Evolutionary conservation across 257 asterid genomes (phyloP).

Genomic region (Salvia hispanica): DNA sequence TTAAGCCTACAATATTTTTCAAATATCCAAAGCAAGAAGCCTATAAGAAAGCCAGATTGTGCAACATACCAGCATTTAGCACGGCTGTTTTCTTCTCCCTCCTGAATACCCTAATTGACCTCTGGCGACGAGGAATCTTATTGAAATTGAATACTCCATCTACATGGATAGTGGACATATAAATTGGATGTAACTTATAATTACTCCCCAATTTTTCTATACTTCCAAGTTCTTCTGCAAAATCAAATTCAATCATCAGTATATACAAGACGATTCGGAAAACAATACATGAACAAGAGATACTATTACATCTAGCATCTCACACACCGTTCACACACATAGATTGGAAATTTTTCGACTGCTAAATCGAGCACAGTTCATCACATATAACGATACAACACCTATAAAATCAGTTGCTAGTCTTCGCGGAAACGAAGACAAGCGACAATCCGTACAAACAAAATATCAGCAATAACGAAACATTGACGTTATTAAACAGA

Average conservation of each 20-base stretch:
- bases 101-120: conserved; percentile 29
- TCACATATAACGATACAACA: neutral
- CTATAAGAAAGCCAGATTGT: neutral
- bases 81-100: neutral
- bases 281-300: neutral
- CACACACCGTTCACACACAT: neutral
- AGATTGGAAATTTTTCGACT: neutral
- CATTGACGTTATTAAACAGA: neutral
- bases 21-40: neutral
- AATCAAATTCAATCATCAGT: conserved; percentile 11
- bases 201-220: neutral
- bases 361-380: neutral
- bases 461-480: neutral
- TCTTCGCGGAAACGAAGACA: neutral
- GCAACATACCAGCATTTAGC: conserved; percentile 30
- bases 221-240: conserved; percentile 28
- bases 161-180: neutral
- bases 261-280: neutral
- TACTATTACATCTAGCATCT: neutral
- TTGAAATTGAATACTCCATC: neutral
- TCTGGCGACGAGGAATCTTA: conserved; percentile 27
- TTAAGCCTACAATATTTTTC: neutral
- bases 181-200: conserved; percentile 20
- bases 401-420: neutral
- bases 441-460: neutral